Conservation (phyloP, 352 stramenopile genomes). For the Phytophthora colocasiae region DNA sequence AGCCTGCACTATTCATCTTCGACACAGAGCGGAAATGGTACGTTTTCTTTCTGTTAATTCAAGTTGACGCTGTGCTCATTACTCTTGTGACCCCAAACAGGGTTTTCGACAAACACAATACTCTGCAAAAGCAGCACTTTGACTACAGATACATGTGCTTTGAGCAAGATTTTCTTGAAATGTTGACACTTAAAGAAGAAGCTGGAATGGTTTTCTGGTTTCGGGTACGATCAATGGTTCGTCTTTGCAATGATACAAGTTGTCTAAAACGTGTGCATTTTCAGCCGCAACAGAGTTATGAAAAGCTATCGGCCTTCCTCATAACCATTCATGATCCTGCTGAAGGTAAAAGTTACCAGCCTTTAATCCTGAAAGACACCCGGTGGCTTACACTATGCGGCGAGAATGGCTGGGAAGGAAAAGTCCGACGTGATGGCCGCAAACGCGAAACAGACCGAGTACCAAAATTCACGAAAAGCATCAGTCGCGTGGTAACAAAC, state of each 20-base stretch:
- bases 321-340: conserved; percentile 56
- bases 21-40: conserved; percentile 76
- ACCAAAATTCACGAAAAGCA: conserved; percentile 67
- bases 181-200: conserved; percentile 80
- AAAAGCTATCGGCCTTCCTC: conserved; percentile 71
- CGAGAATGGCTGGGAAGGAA: conserved; percentile 75
- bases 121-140: conserved; percentile 72
- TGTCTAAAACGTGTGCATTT: conserved; percentile 8
- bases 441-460: conserved; percentile 46
- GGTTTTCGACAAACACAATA: conserved; percentile 75
- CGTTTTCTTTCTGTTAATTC: background rate
- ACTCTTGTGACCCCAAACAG: conserved; percentile 17
- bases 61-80: background rate
- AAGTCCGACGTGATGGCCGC: conserved; percentile 60
- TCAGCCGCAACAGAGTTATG: conserved; percentile 69
- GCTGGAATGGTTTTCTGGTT: conserved; percentile 80
- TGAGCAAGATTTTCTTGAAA: conserved; percentile 76
- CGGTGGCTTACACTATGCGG: conserved; percentile 75
- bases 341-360: conserved; percentile 48
- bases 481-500: conserved; percentile 63
- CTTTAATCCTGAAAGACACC: conserved; percentile 65
- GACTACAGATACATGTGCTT: conserved; percentile 84
- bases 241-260: background rate
- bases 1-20: conserved; percentile 69
- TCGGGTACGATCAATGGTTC: conserved; percentile 41